Evolutionary conservation across 805 yeast species (phyloP), one percentile per base, ranked within the genome.

Genomic region (Candida pseudofarinosa): DNA sequence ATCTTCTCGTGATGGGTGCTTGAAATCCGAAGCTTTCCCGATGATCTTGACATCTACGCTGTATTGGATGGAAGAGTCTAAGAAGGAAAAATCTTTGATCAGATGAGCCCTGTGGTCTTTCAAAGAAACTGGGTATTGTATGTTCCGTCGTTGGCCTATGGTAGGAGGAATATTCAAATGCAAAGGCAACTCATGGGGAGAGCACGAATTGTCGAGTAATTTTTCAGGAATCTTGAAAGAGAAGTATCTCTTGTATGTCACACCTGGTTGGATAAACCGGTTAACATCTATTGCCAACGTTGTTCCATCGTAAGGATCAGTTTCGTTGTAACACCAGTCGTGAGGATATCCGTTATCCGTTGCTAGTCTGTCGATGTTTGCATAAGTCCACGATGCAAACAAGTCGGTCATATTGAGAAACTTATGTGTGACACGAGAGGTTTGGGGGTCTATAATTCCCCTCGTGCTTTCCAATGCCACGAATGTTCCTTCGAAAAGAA

Each of bases 261-360:
- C 54, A 13, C 57, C 53, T 1, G 74, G 74, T 48, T 65, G 58
- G 41, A 70, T 67, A 17, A 53, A 50, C 16, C 71, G 53, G 46
- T 63, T 63, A 18, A 69, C 62, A 41, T 59, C 72, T 37, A 70
- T 55, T 1, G 74, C 50, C 10, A 70, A 52, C 3, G 50, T 40
- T 0, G 74, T 58, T 44, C 60, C 56, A 49, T 70, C 75, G 40
- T 52, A 56, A 3, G 74, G 73, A 44, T 70, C 75, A 1, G 63
- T 63, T 43, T 70, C 75, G 1, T 74, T 73, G 20, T 59, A 67
- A 49, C 76, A 70, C 76, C 76, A 70, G 55, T 65, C 72, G 48
- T 63, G 66, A 10, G 71, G 71, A 42, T 65, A 68, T 2, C 71
- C 71, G 38, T 64, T 54, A 46, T 66, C 73, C 7, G 71, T 63